Conservation (phyloP, 2,329 filamentous ascomycete species). For the Myrmaecium sp. region DNA sequence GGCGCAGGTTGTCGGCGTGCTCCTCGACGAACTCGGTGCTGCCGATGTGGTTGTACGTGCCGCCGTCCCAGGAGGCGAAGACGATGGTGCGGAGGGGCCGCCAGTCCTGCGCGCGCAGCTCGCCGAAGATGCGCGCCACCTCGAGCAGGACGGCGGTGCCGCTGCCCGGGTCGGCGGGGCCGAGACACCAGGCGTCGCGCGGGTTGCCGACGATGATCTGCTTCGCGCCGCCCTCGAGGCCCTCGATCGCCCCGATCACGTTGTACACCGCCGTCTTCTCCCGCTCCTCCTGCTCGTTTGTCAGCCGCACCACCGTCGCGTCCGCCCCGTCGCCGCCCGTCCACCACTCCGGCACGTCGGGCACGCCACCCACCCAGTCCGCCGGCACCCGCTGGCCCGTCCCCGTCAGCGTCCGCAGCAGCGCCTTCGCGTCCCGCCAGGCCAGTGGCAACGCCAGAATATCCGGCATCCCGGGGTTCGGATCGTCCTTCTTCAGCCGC, state of each 20-base stretch:
- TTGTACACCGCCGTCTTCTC: slow-evolving; percentile 82
- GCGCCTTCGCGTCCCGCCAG: slow-evolving; percentile 70
- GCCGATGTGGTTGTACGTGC: slow-evolving; percentile 83
- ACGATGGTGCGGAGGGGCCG: slow-evolving; percentile 84
- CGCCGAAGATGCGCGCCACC: slow-evolving; percentile 68
- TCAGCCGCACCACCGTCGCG: slow-evolving; percentile 51
- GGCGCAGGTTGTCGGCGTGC: slow-evolving; percentile 53
- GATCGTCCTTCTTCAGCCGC: slow-evolving; percentile 50
- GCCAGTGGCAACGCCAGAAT: slow-evolving; percentile 85
- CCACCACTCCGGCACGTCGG: slow-evolving; percentile 65
- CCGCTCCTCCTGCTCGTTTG: slow-evolving; percentile 75
- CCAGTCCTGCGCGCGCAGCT: slow-evolving; percentile 65
- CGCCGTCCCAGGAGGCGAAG: slow-evolving; percentile 92
- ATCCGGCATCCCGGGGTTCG: slow-evolving; percentile 54
- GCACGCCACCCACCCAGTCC: slow-evolving; percentile 62
- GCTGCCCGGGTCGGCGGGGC: slow-evolving; percentile 68
- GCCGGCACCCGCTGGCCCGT: slow-evolving; percentile 52
- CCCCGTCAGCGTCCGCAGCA: slow-evolving; percentile 61
- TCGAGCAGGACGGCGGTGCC: slow-evolving; percentile 88
- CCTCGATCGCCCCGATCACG: slow-evolving; percentile 65
- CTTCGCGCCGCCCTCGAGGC: slow-evolving; percentile 70
- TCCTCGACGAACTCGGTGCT: slow-evolving; percentile 92
- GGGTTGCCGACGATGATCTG: slow-evolving; percentile 84
- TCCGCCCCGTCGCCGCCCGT: slow-evolving; percentile 54
- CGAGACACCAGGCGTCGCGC: slow-evolving; percentile 83